These are phyloP conservation scores for Scutellaria galericulata DNA, from an alignment of 257 asterid genomes.

Conservation along the genomic window DNA sequence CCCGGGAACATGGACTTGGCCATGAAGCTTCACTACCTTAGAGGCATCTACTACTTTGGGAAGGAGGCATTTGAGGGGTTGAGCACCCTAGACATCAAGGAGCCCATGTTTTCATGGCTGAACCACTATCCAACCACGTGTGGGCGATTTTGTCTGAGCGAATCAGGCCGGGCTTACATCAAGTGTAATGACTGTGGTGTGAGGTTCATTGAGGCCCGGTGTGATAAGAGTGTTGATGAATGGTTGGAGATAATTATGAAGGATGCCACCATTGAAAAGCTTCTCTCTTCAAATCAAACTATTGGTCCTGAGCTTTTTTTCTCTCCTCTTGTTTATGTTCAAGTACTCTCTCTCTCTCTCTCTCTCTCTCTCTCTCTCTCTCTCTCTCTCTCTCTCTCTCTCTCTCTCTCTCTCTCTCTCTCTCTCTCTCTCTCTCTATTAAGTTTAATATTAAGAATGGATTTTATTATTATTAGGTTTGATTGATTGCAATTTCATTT, in stretches of 20 bases:
- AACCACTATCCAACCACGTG: slow-evolving; percentile 43
- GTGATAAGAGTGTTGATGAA: slow-evolving; percentile 59
- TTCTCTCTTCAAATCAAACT: slow-evolving; percentile 40
- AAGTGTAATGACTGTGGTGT: slow-evolving; percentile 90
- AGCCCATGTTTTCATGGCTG: slow-evolving; percentile 64
- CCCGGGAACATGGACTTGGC: slow-evolving; percentile 76
- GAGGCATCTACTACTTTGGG: slow-evolving; percentile 63
- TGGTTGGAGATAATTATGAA: slow-evolving; percentile 55
- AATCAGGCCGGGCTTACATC: slow-evolving; percentile 71
- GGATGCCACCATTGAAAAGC: slow-evolving; percentile 44
- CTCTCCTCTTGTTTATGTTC: slow-evolving; percentile 68
- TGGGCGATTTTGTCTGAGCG: slow-evolving; percentile 69
- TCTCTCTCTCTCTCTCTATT: background rate
- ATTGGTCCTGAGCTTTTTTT: slow-evolving; percentile 81
- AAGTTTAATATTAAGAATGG: too few relatives aligned
- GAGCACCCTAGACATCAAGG: slow-evolving; percentile 54
- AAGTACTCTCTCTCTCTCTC: slow-evolving; percentile 43
- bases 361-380: background rate
- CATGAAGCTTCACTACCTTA: slow-evolving; percentile 82
- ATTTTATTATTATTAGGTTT: too few relatives aligned
- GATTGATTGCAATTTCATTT: too few relatives aligned
- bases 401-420: too few relatives aligned
- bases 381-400: background rate
- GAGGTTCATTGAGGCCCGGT: slow-evolving; percentile 69
- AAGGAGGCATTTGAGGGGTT: slow-evolving; percentile 60